Conservation (phyloP, 1,284 basidiomycete species). For the Cryptococcus neoformans region DNA sequence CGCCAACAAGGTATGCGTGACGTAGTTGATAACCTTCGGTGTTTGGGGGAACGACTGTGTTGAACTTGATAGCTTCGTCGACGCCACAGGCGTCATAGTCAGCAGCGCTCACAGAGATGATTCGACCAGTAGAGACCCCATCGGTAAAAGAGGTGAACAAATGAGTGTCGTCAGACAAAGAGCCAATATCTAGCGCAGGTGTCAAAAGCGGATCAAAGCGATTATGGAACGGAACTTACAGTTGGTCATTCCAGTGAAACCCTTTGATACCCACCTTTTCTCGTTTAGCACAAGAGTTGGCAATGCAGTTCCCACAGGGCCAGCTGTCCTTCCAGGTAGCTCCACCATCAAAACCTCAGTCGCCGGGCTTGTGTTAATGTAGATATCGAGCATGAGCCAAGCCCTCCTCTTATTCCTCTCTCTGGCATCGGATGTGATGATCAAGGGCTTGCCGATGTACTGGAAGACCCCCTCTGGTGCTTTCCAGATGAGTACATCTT, state of each 20-base stretch:
- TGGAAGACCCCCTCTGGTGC: constrained; percentile 1
- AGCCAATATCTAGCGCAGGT: constrained; percentile 12
- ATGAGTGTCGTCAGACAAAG: constrained; percentile 8
- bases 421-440: constrained; percentile 1
- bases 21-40: constrained; percentile 11
- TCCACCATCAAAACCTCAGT: constrained; percentile 16
- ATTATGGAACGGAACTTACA: constrained; percentile 7
- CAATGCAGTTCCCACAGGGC: constrained; percentile 1
- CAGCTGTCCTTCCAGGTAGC: constrained; percentile 4
- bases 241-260: constrained; percentile 14
- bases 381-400: constrained; percentile 16
- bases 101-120: constrained; percentile 7
- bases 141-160: constrained; percentile 17
- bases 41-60: constrained; percentile 11
- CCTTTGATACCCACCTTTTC: constrained; percentile 10
- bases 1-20: constrained; percentile 8
- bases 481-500: constrained; percentile 10
- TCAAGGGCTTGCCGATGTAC: constrained; percentile 1
- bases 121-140: constrained; percentile 11
- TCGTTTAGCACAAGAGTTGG: constrained; percentile 3
- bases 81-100: constrained; percentile 4
- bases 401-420: not conserved
- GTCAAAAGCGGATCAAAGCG: not conserved
- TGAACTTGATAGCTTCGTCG: constrained; percentile 1
- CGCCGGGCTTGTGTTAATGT: constrained; percentile 19